A percentile compares a stretch with the other conserved stretches of the same genome.
These are phyloP conservation scores for Ganoderma sinense DNA, from an alignment of 1,284 basidiomycete genomes.

Conservation along the genomic window DNA sequence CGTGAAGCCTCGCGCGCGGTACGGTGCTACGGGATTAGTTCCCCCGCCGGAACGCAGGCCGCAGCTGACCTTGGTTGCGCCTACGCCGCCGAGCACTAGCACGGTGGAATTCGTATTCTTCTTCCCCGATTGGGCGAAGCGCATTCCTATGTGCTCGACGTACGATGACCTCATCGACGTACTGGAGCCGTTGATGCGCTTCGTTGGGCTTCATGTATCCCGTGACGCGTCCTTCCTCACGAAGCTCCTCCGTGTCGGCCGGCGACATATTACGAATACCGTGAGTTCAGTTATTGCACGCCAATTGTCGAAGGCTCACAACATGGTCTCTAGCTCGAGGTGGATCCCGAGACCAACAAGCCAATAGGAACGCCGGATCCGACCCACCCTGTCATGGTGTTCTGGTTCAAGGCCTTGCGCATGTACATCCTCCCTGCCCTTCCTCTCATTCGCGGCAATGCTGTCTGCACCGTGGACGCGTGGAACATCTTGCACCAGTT, in stretches of 20 bases:
- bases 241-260: slow-evolving; percentile 67
- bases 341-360: slow-evolving; percentile 65
- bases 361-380: slow-evolving; percentile 58
- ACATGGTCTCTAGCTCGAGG: slow-evolving; percentile 45
- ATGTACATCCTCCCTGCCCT: slow-evolving; percentile 88
- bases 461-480: slow-evolving; percentile 86
- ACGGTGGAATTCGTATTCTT: slow-evolving; percentile 86
- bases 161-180: slow-evolving; percentile 77
- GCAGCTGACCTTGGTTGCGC: slow-evolving; percentile 72
- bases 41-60: slow-evolving; percentile 63
- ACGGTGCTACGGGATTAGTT: slow-evolving; percentile 61
- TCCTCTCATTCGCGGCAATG: slow-evolving; percentile 85
- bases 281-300: slow-evolving; percentile 39
- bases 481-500: slow-evolving; percentile 88
- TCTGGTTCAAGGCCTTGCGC: slow-evolving; percentile 88
- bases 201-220: slow-evolving; percentile 79
- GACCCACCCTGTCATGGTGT: slow-evolving; percentile 61
- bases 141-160: slow-evolving; percentile 70
- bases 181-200: slow-evolving; percentile 78
- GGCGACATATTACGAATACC: slow-evolving; percentile 52
- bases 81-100: slow-evolving; percentile 78
- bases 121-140: slow-evolving; percentile 83
- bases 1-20: slow-evolving; percentile 66
- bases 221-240: slow-evolving; percentile 73
- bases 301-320: neutral